Evolutionary conservation across 2,329 filamentous ascomycete species (phyloP), one percentile per base, ranked within the genome.

Genomic region (Cadophora sp.): DNA sequence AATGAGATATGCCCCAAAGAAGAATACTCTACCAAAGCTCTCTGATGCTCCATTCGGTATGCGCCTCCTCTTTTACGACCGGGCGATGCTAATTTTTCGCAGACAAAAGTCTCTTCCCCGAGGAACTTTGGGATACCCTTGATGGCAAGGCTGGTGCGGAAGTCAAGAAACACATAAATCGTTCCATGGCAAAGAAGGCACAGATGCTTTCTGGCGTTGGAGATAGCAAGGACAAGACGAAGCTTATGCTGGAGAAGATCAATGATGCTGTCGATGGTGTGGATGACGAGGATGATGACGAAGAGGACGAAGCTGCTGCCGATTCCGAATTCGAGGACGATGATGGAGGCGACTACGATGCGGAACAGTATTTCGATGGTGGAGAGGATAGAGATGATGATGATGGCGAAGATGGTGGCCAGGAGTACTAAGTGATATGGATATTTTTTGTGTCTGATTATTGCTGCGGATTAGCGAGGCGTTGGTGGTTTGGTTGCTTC

Each of bases 341-440:
- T 53, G 87, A 87, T 43, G 84, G 82, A 5, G 87, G 85, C 4
- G 87, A 89, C 74, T 89, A 90, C 72, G 86, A 89, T 71, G 87
- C 85, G 1, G 87, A 90, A 72, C 83, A 89, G 69, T 89, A 90
- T 79, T 88, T 88, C 72, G 84, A 87, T 69, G 85, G 82, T 64
- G 87, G 87, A 7, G 87, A 84, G 59, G 82, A 83, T 59, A 82
- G 83, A 56, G 81, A 78, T 60, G 81, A 86, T 60, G 85, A 84
- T 64, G 87, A 84, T 66, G 84, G 81, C 53, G 85, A 80, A 47
- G 84, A 82, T 39, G 85, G 82, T 48, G 73, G 67, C 3, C 73
- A 75, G 53, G 72, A 75, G 24, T 73, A 74, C 48, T 73, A 68
- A 53, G 20, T 50, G 41, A 43, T n/a, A n/a, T 51, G 41, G 51